phyloP scores from a whole-genome alignment of 2,329 filamentous ascomycete genomes.

The Aspergillus neotritici region DNA sequence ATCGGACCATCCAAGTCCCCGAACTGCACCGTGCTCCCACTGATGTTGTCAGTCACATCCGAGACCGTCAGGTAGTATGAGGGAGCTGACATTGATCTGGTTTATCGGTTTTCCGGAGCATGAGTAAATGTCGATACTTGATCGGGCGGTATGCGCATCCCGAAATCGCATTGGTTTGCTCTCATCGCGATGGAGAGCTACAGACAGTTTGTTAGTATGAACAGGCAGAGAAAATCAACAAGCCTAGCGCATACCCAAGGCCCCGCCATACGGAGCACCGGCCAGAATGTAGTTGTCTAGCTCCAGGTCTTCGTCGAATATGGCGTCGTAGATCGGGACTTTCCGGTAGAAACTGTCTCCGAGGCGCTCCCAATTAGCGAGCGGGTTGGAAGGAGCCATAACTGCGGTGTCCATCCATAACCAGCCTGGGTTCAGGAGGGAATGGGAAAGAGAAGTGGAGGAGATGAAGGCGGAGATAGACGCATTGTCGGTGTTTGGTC shows the following conservation, averaged over 20 bases:
- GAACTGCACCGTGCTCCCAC: conserved; percentile 87
- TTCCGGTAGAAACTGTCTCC: conserved; percentile 95
- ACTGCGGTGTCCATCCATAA: background rate
- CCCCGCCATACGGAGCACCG: conserved; percentile 88
- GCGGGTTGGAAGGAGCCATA: conserved; percentile 56
- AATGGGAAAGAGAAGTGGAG: background rate
- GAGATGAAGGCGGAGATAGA: background rate
- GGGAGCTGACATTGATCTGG: conserved; percentile 57
- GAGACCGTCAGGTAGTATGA: background rate
- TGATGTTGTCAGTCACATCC: conserved; percentile 25
- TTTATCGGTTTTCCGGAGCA: conserved; percentile 83
- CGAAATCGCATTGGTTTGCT: conserved; percentile 75
- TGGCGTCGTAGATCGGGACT: conserved; percentile 81
- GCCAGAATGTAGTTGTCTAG: conserved; percentile 89
- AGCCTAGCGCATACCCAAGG: conserved; percentile 64
- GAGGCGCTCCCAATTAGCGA: conserved; percentile 89
- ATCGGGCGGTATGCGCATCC: conserved; percentile 64
- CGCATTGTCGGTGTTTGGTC: conserved; percentile 2
- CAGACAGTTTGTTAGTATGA: conserved; percentile 2
- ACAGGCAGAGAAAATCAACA: background rate
- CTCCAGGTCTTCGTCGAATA: conserved; percentile 90
- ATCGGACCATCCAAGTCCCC: conserved; percentile 91
- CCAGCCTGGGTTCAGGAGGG: background rate
- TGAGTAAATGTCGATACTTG: conserved; percentile 90
- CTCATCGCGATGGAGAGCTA: conserved; percentile 85